Percentiles rank a stretch among this genome's conserved stretches.
Evolutionary conservation across 176 grass and related monocot genomes (phyloP).

Genomic region (Secale cereale): DNA sequence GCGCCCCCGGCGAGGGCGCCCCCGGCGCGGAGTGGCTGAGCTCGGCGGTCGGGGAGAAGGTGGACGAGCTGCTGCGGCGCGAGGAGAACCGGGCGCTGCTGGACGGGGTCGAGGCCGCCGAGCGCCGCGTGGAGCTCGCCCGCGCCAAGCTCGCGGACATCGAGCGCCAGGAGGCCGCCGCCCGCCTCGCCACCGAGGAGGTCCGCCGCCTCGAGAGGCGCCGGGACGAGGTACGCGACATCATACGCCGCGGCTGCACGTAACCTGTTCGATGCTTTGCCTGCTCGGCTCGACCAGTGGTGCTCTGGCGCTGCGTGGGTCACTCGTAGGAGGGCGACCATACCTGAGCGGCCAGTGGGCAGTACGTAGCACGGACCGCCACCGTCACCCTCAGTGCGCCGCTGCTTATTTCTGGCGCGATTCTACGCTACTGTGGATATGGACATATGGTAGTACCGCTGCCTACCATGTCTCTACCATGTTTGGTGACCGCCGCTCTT

Average conservation of each 20-base stretch:
- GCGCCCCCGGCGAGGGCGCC: constrained; percentile 18
- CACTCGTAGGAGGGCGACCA: constrained; percentile 4
- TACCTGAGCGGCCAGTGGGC: background rate
- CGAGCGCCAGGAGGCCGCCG: constrained; percentile 57
- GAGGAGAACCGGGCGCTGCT: constrained; percentile 75
- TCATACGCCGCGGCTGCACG: background rate
- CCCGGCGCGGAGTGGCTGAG: constrained; percentile 33
- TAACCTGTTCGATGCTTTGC: constrained; percentile 35
- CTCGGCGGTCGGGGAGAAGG: constrained; percentile 52
- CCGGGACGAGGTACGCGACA: constrained; percentile 51
- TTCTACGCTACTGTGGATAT: background rate
- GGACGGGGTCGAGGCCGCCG: constrained; percentile 64
- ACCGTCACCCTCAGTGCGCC: background rate
- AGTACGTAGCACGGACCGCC: background rate
- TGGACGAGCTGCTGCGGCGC: constrained; percentile 65
- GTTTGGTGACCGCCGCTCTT: background rate
- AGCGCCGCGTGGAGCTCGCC: constrained; percentile 73
- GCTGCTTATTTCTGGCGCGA: background rate
- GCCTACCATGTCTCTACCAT: background rate
- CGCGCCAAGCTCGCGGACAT: constrained; percentile 73
- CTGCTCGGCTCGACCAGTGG: background rate
- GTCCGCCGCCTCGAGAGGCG: constrained; percentile 60
- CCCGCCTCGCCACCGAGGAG: constrained; percentile 44
- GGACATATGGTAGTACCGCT: background rate
- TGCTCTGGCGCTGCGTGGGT: background rate